Evolutionary conservation across 1,284 basidiomycete genomes (phyloP).

Genomic region (Filobasidium uniguttulatum): DNA sequence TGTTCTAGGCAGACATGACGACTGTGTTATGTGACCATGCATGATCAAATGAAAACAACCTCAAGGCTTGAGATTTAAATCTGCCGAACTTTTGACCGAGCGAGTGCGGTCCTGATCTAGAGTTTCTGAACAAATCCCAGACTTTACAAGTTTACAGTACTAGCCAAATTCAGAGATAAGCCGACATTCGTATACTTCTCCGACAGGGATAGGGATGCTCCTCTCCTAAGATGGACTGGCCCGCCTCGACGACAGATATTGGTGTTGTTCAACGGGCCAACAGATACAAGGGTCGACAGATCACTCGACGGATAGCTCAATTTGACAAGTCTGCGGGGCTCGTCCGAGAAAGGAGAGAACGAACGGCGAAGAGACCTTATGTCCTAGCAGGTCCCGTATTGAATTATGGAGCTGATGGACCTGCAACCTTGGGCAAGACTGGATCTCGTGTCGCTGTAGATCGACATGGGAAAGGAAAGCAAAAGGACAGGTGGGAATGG

Average conservation of each 20-base stretch:
- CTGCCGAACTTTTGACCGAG: too few relatives aligned
- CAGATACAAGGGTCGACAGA: background rate
- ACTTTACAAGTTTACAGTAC: too few relatives aligned
- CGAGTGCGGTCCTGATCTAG: too few relatives aligned
- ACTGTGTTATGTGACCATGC: too few relatives aligned
- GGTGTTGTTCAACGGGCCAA: background rate
- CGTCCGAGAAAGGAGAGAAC: background rate
- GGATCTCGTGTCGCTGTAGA: background rate
- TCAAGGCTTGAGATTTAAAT: too few relatives aligned
- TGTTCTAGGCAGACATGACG: conserved; percentile 34
- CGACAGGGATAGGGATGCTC: too few relatives aligned
- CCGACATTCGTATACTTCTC: too few relatives aligned
- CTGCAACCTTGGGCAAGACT: background rate
- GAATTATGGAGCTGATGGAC: conserved; percentile 2
- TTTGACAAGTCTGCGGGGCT: background rate
- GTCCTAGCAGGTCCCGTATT: background rate
- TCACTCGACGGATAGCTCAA: background rate
- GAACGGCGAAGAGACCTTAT: background rate
- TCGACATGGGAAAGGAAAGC: background rate
- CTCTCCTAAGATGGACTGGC: conserved; percentile 3
- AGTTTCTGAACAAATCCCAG: too few relatives aligned
- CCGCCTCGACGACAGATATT: conserved; percentile 1
- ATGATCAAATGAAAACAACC: too few relatives aligned
- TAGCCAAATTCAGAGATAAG: too few relatives aligned
- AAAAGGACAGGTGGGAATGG: conserved; percentile 1